phyloP scores from a whole-genome alignment of 257 asterid species.

The Ehretia macrophylla region DNA sequence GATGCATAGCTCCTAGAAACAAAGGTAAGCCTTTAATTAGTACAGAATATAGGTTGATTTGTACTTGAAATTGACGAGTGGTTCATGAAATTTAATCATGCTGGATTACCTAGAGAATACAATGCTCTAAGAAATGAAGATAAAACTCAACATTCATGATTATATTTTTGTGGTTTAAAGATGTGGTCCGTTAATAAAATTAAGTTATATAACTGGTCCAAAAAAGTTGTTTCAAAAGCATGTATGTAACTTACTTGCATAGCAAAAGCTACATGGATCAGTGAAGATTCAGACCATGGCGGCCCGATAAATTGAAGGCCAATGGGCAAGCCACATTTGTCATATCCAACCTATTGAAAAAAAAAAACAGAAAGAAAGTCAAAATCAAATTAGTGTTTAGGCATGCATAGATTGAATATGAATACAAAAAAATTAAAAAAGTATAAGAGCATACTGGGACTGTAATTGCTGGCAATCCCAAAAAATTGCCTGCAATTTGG shows the following conservation, averaged over 20 bases:
- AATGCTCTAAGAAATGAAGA: not conserved
- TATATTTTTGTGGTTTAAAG: too few relatives aligned
- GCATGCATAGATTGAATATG: too few relatives aligned
- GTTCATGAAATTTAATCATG: not conserved
- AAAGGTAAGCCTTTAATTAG: constrained; percentile 5
- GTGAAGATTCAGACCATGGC: constrained; percentile 85
- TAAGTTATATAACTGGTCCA: too few relatives aligned
- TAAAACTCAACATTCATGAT: too few relatives aligned
- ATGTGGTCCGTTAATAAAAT: too few relatives aligned
- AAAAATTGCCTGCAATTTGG: constrained; percentile 82
- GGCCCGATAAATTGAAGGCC: constrained; percentile 91
- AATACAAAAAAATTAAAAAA: not conserved
- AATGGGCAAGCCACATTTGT: constrained; percentile 64
- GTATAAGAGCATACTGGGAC: constrained; percentile 56
- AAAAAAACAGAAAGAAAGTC: not conserved
- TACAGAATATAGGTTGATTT: not conserved
- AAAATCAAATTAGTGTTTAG: not conserved
- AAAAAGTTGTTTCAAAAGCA: too few relatives aligned
- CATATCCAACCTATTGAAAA: constrained; percentile 67
- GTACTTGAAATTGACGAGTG: not conserved
- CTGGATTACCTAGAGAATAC: not conserved
- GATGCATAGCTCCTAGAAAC: constrained; percentile 55
- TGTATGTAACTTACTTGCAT: constrained; percentile 60
- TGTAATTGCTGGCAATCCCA: constrained; percentile 87
- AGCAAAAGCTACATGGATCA: constrained; percentile 69